Conservation (phyloP, 495 filamentous ascomycete genomes). For the Lichina pygmaea region DNA sequence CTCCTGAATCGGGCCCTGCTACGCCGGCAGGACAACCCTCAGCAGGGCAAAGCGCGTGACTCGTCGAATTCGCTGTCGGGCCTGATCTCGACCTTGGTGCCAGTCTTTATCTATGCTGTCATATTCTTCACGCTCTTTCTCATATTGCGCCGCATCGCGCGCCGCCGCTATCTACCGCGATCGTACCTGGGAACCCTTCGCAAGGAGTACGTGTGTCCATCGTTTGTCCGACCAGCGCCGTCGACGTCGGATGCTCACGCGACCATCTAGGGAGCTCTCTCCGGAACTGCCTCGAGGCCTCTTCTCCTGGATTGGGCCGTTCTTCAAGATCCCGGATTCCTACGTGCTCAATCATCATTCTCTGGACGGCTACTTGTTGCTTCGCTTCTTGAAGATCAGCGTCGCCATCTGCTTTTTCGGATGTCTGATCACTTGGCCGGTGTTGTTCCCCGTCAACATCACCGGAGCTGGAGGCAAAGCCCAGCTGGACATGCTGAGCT, state of each 20-base stretch:
- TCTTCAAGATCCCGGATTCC: slow-evolving; percentile 56
- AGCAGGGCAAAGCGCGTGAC: background rate
- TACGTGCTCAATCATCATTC: slow-evolving; percentile 74
- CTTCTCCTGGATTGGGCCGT: slow-evolving; percentile 48
- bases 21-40: no score
- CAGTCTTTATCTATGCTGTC: slow-evolving; percentile 33
- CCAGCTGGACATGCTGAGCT: slow-evolving; percentile 56
- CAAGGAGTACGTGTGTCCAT: slow-evolving; percentile 21
- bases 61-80: slow-evolving; percentile 23
- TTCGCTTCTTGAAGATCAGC: slow-evolving; percentile 15
- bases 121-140: slow-evolving; percentile 49
- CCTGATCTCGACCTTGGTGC: slow-evolving; percentile 44
- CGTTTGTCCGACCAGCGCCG: background rate
- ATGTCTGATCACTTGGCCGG: slow-evolving; percentile 15
- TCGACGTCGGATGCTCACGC: background rate
- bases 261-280: slow-evolving; percentile 29
- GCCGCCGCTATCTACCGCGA: slow-evolving; percentile 63
- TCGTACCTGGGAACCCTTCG: slow-evolving; percentile 58
- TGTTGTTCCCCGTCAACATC: slow-evolving; percentile 17
- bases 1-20: no score
- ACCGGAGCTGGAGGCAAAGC: slow-evolving; percentile 22
- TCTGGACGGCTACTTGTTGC: slow-evolving; percentile 33
- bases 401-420: slow-evolving; percentile 15
- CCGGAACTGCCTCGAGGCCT: slow-evolving; percentile 38
- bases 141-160: slow-evolving; percentile 41